Percentiles rank a stretch among this genome's conserved stretches.
phyloP scores from a whole-genome alignment of 208 protist species.

The Porcisia deanei region DNA sequence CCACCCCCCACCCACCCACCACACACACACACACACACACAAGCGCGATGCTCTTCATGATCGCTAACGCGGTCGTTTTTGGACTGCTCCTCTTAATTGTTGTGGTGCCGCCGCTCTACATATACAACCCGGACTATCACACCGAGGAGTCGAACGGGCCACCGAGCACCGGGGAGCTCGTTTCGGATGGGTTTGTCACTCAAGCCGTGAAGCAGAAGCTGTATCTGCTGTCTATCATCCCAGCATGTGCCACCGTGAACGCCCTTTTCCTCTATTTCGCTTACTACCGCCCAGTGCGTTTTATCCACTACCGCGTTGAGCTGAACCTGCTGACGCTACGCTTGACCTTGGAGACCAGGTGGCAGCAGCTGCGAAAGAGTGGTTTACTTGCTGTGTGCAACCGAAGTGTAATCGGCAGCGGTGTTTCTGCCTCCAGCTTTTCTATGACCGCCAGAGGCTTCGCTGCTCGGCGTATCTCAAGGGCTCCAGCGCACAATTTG shows the following conservation, averaged over 20 bases:
- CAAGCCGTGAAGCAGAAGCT: constrained; percentile 69
- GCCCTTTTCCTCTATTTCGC: constrained; percentile 65
- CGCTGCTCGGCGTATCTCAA: background rate
- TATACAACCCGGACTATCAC: constrained; percentile 50
- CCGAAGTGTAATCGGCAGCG: constrained; percentile 6
- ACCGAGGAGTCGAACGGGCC: constrained; percentile 34
- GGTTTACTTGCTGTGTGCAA: constrained; percentile 20
- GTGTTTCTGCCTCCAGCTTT: constrained; percentile 12
- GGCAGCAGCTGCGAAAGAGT: constrained; percentile 39
- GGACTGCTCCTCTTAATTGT: constrained; percentile 49
- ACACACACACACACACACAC: background rate
- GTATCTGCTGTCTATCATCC: constrained; percentile 79
- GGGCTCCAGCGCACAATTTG: background rate
- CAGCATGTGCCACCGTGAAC: constrained; percentile 41
- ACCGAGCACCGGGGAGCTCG: constrained; percentile 41
- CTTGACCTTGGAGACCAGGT: constrained; percentile 26
- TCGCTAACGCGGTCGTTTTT: constrained; percentile 57
- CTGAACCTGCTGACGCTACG: constrained; percentile 48
- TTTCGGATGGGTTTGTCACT: constrained; percentile 32
- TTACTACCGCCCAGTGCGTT: constrained; percentile 77
- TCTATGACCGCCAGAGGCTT: constrained; percentile 5
- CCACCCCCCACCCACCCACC: background rate
- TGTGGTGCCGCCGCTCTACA: constrained; percentile 65
- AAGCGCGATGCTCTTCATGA: constrained; percentile 38
- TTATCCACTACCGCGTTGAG: constrained; percentile 71